Evolutionary conservation across 176 grass and related monocot genomes (phyloP), one percentile per base, ranked within the genome.

Genomic region (Zizania latifolia): DNA sequence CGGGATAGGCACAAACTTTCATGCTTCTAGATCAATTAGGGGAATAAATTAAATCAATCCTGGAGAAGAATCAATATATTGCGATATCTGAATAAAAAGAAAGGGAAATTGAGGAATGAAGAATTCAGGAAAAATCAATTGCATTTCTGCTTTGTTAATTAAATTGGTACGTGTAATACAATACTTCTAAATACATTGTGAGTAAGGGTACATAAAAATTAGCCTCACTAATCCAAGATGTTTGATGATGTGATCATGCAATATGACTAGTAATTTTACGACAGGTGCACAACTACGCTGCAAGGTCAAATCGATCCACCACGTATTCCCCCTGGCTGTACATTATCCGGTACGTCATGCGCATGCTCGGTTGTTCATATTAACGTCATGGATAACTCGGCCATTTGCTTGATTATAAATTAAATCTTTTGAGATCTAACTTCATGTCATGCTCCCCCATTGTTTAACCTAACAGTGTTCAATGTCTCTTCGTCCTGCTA

Each of bases 391-490:
- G 54, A 63, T 54, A 81, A 51, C 41, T 40, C 19, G 1, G 54
- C 2, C 38, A 2, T 41, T 2, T n/a, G 29, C 12, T 60, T 26
- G 24, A 57, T 6, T 13, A 64, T 10, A 41, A 17, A 50, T 50
- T 30, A 80, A 75, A 80, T 86, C 50, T 75, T 59, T 41, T 19
- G 3, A 10, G 62, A 86, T 74, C 83, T n/a, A 86, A 40, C 40
- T 33, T 39, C 22, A 48, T 73, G 75, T 73, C 67, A 85, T 22
- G 38, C 31, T 68, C 30, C 74, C 46, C 23, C 34, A 17, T 86
- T 81, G 11, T 70, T 86, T 26, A 19, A 65, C 34, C 60, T 26
- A 24, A 31, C 10, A 26, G 13, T 66, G 45, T 44, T 17, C 24
- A 1, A 63, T 1, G 55, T 15, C 74, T 5, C 26, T 76, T 62